Evolutionary conservation across 2,329 filamentous ascomycete species (phyloP).

Genomic region (Penicillium sp.): DNA sequence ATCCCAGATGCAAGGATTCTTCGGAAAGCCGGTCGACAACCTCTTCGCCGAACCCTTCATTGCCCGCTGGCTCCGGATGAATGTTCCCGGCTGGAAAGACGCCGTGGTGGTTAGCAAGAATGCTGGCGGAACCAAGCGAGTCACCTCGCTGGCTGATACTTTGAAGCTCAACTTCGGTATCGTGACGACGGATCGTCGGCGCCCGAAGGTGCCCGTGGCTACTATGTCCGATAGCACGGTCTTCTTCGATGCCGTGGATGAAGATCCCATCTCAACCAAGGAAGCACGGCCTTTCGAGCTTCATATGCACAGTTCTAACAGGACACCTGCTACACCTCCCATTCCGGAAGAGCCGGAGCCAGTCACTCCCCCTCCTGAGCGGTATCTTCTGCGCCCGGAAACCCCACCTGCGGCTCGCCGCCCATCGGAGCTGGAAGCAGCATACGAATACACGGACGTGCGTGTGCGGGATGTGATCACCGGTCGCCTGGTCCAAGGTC

Average conservation of each 20-base stretch:
- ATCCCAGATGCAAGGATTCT: slow-evolving; percentile 99
- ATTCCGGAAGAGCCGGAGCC: slow-evolving; percentile 27
- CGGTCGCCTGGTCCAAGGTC: slow-evolving; percentile 85
- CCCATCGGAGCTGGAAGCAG: slow-evolving; percentile 46
- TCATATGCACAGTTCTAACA: slow-evolving; percentile 24
- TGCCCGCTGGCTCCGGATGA: slow-evolving; percentile 89
- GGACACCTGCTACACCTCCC: slow-evolving; percentile 12
- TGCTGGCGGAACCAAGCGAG: slow-evolving; percentile 92
- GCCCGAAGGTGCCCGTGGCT: slow-evolving; percentile 43
- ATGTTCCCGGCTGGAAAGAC: slow-evolving; percentile 80
- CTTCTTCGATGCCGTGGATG: slow-evolving; percentile 62
- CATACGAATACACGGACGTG: slow-evolving; percentile 69
- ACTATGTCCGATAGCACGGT: slow-evolving; percentile 79
- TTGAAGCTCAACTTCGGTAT: slow-evolving; percentile 97
- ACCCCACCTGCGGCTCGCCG: slow-evolving; percentile 41
- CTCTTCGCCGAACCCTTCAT: slow-evolving; percentile 94
- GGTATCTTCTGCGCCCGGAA: slow-evolving; percentile 36
- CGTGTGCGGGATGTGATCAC: slow-evolving; percentile 87
- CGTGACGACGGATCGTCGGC: slow-evolving; percentile 64
- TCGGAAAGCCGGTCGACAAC: slow-evolving; percentile 96
- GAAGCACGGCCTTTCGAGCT: slow-evolving; percentile 32
- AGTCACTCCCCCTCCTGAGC: slow-evolving; percentile 17
- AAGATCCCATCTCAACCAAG: slow-evolving; percentile 32
- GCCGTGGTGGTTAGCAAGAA: slow-evolving; percentile 98
- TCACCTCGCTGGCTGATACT: slow-evolving; percentile 92